Percentiles rank a stretch among this genome's conserved stretches.
phyloP scores from a whole-genome alignment of 1,139 yeast genomes.

The Kodamaea sp. region DNA sequence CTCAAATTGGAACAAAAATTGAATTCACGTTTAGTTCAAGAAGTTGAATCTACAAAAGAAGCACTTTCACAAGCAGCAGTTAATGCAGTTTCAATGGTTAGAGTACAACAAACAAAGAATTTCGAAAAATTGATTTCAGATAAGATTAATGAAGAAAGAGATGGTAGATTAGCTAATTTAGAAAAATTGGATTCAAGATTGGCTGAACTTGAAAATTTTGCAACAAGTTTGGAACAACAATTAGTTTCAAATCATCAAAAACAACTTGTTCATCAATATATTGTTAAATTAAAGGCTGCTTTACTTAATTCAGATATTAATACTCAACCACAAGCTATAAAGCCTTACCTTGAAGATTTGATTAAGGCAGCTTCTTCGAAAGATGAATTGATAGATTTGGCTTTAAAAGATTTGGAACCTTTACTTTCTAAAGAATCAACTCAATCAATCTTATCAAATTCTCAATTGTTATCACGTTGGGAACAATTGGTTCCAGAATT shows the following conservation, averaged over 20 bases:
- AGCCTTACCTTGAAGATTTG: constrained; percentile 48
- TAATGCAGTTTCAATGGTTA: constrained; percentile 69
- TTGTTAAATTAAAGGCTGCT: constrained; percentile 50
- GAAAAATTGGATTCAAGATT: constrained; percentile 57
- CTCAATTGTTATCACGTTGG: constrained; percentile 76
- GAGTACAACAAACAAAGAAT: constrained; percentile 68
- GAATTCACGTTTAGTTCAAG: constrained; percentile 55
- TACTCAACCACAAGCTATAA: constrained; percentile 31
- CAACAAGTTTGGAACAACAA: constrained; percentile 55
- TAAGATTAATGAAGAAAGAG: constrained; percentile 75
- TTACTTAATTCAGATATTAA: constrained; percentile 30
- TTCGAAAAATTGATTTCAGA: constrained; percentile 62
- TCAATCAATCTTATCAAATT: constrained; percentile 54
- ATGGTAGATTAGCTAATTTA: constrained; percentile 72
- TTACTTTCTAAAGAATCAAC: constrained; percentile 49
- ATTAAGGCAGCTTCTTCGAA: constrained; percentile 36
- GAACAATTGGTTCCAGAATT: constrained; percentile 78
- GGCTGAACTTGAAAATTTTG: constrained; percentile 55
- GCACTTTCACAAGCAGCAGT: constrained; percentile 72
- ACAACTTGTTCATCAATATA: constrained; percentile 54
- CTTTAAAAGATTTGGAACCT: constrained; percentile 36
- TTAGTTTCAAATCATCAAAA: constrained; percentile 54
- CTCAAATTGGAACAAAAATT: constrained; percentile 61
- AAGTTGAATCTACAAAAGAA: constrained; percentile 65
- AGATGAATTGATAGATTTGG: constrained; percentile 40